Conservation (phyloP, 495 filamentous ascomycete species). For the Xylona heveae region DNA sequence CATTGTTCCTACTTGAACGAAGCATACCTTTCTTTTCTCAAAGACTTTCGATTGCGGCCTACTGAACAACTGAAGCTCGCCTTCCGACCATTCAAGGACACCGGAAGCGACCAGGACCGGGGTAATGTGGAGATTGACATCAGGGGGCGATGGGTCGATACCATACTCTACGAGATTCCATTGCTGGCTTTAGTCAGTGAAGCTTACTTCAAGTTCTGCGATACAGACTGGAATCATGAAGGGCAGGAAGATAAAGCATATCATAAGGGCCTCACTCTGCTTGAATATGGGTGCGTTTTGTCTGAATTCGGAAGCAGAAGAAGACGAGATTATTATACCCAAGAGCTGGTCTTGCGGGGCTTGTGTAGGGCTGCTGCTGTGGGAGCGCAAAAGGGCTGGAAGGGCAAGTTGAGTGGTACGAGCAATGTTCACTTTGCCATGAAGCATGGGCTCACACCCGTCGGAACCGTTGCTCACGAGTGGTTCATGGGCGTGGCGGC, state of each 20-base stretch:
- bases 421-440: slow-evolving; percentile 96
- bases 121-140: slow-evolving; percentile 57
- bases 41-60: slow-evolving; percentile 59
- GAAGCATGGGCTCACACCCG: slow-evolving; percentile 59
- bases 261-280: slow-evolving; percentile 50
- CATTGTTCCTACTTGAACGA: slow-evolving; percentile 66
- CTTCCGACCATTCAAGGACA: slow-evolving; percentile 44
- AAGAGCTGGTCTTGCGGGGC: slow-evolving; percentile 75
- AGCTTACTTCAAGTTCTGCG: slow-evolving; percentile 90
- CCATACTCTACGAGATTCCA: slow-evolving; percentile 94
- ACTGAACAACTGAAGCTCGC: slow-evolving; percentile 52
- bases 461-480: slow-evolving; percentile 93
- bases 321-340: slow-evolving; percentile 81
- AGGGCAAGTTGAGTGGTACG: slow-evolving; percentile 62
- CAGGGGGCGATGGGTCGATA: slow-evolving; percentile 75
- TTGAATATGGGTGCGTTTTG: slow-evolving; percentile 66
- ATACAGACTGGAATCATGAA: slow-evolving; percentile 70
- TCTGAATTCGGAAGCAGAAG: slow-evolving; percentile 88
- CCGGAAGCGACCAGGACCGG: slow-evolving; percentile 40
- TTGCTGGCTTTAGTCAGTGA: slow-evolving; percentile 80
- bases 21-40: slow-evolving; percentile 59
- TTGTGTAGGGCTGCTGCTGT: slow-evolving; percentile 51
- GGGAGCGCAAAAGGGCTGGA: slow-evolving; percentile 32
- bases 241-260: slow-evolving; percentile 64
- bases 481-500: slow-evolving; percentile 99